Percentiles rank a stretch among this genome's conserved stretches.
These are phyloP conservation scores for Cytospora paraplurivora DNA, from an alignment of 2,329 filamentous ascomycete genomes.

Conservation along the genomic window DNA sequence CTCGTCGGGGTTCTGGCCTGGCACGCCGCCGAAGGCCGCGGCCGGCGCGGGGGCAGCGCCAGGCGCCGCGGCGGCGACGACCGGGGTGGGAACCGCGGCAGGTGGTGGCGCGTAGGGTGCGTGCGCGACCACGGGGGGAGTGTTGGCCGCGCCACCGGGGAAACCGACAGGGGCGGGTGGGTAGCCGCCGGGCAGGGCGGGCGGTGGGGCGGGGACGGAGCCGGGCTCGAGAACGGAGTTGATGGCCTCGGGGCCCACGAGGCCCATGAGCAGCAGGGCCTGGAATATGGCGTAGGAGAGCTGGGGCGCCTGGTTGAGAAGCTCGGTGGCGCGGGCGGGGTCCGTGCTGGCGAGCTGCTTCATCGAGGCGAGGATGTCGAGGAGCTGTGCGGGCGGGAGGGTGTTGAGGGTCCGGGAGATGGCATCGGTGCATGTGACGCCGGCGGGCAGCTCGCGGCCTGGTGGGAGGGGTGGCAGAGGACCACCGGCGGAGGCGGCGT, in stretches of 20 bases:
- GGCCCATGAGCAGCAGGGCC: slow-evolving; percentile 85
- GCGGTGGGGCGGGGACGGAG: slow-evolving; percentile 41
- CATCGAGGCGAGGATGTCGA: slow-evolving; percentile 93
- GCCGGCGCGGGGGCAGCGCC: slow-evolving; percentile 45
- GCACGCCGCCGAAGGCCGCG: slow-evolving; percentile 39
- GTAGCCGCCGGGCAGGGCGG: slow-evolving; percentile 38
- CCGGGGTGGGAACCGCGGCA: slow-evolving; percentile 36
- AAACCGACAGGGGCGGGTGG: slow-evolving; percentile 42
- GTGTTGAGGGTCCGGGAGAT: slow-evolving; percentile 90
- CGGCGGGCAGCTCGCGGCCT: slow-evolving; percentile 80
- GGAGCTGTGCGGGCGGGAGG: slow-evolving; percentile 82
- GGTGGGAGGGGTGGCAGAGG: slow-evolving; percentile 77
- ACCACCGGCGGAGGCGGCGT: slow-evolving; percentile 39
- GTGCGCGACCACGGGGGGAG: slow-evolving; percentile 50
- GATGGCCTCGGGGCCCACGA: slow-evolving; percentile 84
- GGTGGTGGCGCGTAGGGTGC: slow-evolving; percentile 50
- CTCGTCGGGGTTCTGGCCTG: slow-evolving; percentile 63
- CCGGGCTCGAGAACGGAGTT: slow-evolving; percentile 73
- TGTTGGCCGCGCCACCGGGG: slow-evolving; percentile 45
- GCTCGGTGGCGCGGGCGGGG: slow-evolving; percentile 79
- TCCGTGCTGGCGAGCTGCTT: slow-evolving; percentile 84
- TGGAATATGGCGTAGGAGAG: slow-evolving; percentile 95
- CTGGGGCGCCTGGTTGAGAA: slow-evolving; percentile 87
- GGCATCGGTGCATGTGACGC: slow-evolving; percentile 82
- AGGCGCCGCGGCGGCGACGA: slow-evolving; percentile 24